Percentiles rank a stretch among this genome's conserved stretches.
phyloP scores from a whole-genome alignment of 2,329 filamentous ascomycete genomes.

The Waltergamsia citrina region DNA sequence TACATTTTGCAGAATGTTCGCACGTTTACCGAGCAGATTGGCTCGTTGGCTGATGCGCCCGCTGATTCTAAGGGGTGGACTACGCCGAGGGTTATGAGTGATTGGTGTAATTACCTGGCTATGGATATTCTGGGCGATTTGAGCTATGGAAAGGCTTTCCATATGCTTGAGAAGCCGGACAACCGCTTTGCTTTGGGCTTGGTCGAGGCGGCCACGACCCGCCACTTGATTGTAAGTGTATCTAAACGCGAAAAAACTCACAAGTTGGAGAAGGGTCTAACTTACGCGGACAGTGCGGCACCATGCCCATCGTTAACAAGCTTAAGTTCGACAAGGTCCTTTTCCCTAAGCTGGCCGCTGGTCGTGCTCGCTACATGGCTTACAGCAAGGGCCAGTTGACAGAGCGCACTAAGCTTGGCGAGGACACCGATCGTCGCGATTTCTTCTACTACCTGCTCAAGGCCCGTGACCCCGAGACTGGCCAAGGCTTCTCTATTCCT shows the following conservation, averaged over 20 bases:
- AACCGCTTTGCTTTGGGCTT: slow-evolving; percentile 59
- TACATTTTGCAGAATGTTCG: slow-evolving; percentile 57
- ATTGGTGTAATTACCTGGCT: slow-evolving; percentile 53
- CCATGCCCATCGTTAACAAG: slow-evolving; percentile 59
- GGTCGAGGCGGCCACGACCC: slow-evolving; percentile 57
- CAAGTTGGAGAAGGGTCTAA: slow-evolving; percentile 7
- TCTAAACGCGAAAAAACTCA: background rate
- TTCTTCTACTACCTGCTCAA: slow-evolving; percentile 70
- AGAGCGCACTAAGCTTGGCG: slow-evolving; percentile 56
- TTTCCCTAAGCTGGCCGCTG: slow-evolving; percentile 56
- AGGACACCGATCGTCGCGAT: slow-evolving; percentile 58
- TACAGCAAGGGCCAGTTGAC: slow-evolving; percentile 60
- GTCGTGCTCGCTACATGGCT: slow-evolving; percentile 60
- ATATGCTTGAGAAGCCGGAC: slow-evolving; percentile 48
- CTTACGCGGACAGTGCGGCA: slow-evolving; percentile 45
- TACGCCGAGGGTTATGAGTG: slow-evolving; percentile 48
- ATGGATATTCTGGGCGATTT: slow-evolving; percentile 55
- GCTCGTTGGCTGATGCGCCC: slow-evolving; percentile 25
- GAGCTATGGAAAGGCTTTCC: slow-evolving; percentile 52
- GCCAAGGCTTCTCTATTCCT: slow-evolving; percentile 52
- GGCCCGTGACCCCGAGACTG: slow-evolving; percentile 62
- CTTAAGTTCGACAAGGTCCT: slow-evolving; percentile 59
- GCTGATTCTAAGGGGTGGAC: slow-evolving; percentile 47
- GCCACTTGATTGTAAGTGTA: slow-evolving; percentile 56
- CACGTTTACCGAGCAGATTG: slow-evolving; percentile 54